Evolutionary conservation across 169 alveolate genomes (phyloP).

Genomic region (Plasmodium falciparum): DNA sequence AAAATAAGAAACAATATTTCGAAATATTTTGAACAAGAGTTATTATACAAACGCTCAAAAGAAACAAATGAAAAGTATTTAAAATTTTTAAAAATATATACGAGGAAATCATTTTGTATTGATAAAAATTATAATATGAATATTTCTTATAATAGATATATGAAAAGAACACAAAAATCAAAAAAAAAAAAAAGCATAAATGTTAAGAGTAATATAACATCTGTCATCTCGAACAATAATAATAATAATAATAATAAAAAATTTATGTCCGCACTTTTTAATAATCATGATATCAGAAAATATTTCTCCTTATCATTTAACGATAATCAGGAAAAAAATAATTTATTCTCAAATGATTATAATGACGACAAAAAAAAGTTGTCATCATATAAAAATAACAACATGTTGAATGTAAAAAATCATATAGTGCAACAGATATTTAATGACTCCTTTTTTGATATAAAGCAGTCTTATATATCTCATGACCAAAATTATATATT

Average conservation of each 20-base stretch:
- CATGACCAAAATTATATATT: conserved; percentile 46
- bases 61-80: too few species aligned
- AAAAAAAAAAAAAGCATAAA: not conserved
- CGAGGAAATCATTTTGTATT: not conserved
- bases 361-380: too few species aligned
- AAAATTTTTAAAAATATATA: not conserved
- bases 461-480: conserved; percentile 60
- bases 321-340: not conserved
- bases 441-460: conserved; percentile 31
- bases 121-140: not conserved
- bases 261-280: too few species aligned
- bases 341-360: not conserved
- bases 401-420: conserved; percentile 36
- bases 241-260: too few species aligned
- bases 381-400: too few species aligned
- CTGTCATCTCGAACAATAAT: too few species aligned
- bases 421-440: conserved; percentile 29
- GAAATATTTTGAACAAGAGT: conserved; percentile 22
- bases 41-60: conserved; percentile 40
- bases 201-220: too few species aligned
- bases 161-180: not conserved
- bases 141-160: conserved; percentile 25
- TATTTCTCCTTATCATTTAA: not conserved
- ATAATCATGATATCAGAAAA: not conserved
- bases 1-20: conserved; percentile 17